phyloP scores from a whole-genome alignment of 176 grass and related monocot genomes.

The Leersia perrieri region DNA sequence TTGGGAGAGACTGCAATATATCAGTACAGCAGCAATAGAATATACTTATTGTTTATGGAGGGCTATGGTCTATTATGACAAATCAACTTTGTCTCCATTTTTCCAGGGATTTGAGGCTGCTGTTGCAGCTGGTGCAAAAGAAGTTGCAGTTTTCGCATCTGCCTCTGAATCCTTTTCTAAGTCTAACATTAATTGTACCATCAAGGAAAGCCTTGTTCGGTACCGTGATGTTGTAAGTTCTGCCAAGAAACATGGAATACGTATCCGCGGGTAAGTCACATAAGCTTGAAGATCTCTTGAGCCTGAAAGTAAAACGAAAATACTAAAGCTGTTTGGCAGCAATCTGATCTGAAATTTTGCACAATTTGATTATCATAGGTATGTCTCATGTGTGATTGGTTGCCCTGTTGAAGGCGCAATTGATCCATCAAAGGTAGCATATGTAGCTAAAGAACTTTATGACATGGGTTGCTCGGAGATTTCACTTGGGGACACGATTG shows the following conservation, averaged over 20 bases:
- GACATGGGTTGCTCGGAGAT: constrained; percentile 93
- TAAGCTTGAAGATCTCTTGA: not conserved
- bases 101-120: constrained; percentile 80
- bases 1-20: not conserved
- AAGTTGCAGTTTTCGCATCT: constrained; percentile 83
- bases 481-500: constrained; percentile 97
- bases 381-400: constrained; percentile 76
- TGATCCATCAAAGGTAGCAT: constrained; percentile 65
- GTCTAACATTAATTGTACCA: constrained; percentile 82
- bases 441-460: constrained; percentile 82
- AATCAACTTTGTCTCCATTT: constrained; percentile 10
- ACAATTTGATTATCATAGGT: constrained; percentile 42
- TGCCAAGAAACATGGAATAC: constrained; percentile 59
- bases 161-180: constrained; percentile 90
- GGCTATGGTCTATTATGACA: not conserved
- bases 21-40: not conserved
- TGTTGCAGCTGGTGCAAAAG: constrained; percentile 74
- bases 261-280: constrained; percentile 66
- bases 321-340: not conserved
- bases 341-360: constrained; percentile 9
- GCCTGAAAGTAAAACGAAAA: not conserved
- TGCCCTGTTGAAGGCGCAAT: constrained; percentile 71
- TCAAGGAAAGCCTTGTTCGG: constrained; percentile 76
- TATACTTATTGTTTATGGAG: not conserved
- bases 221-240: constrained; percentile 56